A percentile compares a stretch with the other conserved stretches of the same genome.
These are phyloP conservation scores for Oryza punctata DNA, from an alignment of 176 grass and related monocot species.

Conservation along the genomic window DNA sequence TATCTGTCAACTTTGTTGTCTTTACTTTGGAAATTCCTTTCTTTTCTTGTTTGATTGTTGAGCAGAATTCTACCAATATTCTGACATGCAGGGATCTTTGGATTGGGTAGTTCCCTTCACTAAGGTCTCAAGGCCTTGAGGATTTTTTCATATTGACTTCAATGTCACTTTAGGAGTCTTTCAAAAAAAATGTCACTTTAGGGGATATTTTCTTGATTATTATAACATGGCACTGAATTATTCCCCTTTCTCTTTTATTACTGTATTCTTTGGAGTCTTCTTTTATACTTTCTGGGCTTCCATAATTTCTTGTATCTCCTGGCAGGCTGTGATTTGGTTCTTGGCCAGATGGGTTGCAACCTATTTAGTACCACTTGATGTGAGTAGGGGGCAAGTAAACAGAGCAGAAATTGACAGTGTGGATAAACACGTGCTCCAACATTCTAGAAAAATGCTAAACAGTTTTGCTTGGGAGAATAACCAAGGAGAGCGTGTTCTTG, in stretches of 20 bases:
- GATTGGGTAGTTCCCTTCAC: neutral
- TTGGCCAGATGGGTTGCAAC: conserved; percentile 93
- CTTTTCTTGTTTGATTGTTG: neutral
- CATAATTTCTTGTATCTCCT: conserved; percentile 54
- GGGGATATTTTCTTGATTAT: conserved; percentile 1
- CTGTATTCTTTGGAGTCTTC: neutral
- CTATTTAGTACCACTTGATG: conserved; percentile 88
- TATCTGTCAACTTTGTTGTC: neutral
- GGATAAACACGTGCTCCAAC: conserved; percentile 48
- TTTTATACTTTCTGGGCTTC: conserved; percentile 24
- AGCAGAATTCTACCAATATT: conserved; percentile 26
- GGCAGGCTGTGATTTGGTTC: conserved; percentile 88
- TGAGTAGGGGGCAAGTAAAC: conserved; percentile 62
- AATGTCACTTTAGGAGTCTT: neutral
- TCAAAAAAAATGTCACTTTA: neutral
- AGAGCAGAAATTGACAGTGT: conserved; percentile 45
- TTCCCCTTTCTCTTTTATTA: neutral
- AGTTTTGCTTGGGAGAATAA: conserved; percentile 93
- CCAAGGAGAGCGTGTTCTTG: conserved; percentile 85
- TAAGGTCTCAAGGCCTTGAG: neutral
- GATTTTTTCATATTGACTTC: neutral
- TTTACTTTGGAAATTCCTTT: neutral
- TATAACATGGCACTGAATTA: neutral
- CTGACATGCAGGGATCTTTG: neutral
- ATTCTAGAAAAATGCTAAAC: conserved; percentile 79